phyloP scores from a whole-genome alignment of 768 basidiomycete species.

The Sutorius australiensis region DNA sequence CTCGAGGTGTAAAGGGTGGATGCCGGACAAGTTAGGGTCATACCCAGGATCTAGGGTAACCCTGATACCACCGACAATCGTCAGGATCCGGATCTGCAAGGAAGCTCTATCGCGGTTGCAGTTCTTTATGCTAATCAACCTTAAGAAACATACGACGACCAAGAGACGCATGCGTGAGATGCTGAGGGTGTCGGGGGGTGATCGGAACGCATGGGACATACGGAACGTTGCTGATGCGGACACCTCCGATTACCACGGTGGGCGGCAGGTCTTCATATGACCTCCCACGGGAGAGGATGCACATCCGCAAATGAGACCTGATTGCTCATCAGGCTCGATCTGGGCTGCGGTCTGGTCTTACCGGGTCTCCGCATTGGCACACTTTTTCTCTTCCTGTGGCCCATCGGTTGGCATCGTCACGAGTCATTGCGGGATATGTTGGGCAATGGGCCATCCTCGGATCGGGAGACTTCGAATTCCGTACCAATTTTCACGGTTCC shows the following conservation, averaged over 20 bases:
- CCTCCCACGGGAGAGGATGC: slow-evolving; percentile 14
- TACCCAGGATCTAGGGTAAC: slow-evolving; percentile 24
- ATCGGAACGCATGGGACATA: slow-evolving; percentile 6
- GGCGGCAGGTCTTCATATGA: slow-evolving; percentile 15
- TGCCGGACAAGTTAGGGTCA: slow-evolving; percentile 9
- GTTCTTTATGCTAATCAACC: slow-evolving; percentile 20
- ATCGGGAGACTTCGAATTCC: slow-evolving; percentile 14
- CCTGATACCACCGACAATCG: slow-evolving; percentile 23
- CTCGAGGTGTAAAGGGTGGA: not conserved
- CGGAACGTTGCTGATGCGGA: slow-evolving; percentile 13
- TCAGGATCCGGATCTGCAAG: slow-evolving; percentile 26
- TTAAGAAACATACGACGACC: not conserved
- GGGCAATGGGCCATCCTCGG: slow-evolving; percentile 8
- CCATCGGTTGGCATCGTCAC: not conserved
- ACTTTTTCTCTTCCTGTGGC: not conserved
- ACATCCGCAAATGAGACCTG: slow-evolving; percentile 3
- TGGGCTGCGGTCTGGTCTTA: slow-evolving; percentile 10
- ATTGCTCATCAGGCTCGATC: slow-evolving; percentile 19
- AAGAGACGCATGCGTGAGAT: not conserved
- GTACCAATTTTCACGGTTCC: slow-evolving; percentile 13
- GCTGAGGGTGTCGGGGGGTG: slow-evolving; percentile 1
- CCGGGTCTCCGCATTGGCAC: slow-evolving; percentile 9
- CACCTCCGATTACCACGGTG: slow-evolving; percentile 24
- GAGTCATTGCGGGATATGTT: not conserved
- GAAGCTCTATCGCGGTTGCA: slow-evolving; percentile 16